Percentiles rank a stretch among this genome's conserved stretches.
Evolutionary conservation across 2,329 filamentous ascomycete genomes (phyloP).

Genomic region (Apiospora koreana): DNA sequence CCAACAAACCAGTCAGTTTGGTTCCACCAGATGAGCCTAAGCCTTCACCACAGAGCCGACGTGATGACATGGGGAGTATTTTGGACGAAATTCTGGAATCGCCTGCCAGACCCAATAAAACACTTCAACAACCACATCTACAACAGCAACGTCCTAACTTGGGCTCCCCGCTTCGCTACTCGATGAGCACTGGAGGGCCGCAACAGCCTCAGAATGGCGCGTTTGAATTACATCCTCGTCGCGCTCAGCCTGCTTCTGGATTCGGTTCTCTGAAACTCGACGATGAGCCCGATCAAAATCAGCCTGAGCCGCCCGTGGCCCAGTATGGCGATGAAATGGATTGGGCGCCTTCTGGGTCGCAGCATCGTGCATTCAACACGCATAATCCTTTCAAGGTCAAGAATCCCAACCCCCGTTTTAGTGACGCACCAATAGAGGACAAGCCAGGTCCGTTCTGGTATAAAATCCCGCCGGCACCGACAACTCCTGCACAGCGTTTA

Average conservation of each 20-base stretch:
- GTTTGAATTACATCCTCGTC: slow-evolving; percentile 7
- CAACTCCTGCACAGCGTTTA: slow-evolving; percentile 61
- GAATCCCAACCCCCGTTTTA: slow-evolving; percentile 46
- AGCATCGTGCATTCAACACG: slow-evolving; percentile 56
- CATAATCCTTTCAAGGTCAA: slow-evolving; percentile 40
- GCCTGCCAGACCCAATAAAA: background rate
- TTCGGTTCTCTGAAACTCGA: slow-evolving; percentile 24
- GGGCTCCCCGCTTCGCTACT: background rate
- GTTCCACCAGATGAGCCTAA: slow-evolving; percentile 1
- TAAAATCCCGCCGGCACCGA: slow-evolving; percentile 69
- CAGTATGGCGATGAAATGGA: slow-evolving; percentile 67
- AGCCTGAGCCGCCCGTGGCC: slow-evolving; percentile 20
- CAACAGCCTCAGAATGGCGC: slow-evolving; percentile 13
- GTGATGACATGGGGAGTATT: slow-evolving; percentile 16
- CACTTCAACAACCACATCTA: background rate
- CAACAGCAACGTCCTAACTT: background rate
- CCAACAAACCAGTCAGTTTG: slow-evolving; percentile 5
- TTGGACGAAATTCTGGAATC: slow-evolving; percentile 29
- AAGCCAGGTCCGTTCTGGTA: slow-evolving; percentile 65
- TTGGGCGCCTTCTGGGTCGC: slow-evolving; percentile 65
- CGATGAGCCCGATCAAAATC: slow-evolving; percentile 11
- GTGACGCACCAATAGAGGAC: slow-evolving; percentile 44
- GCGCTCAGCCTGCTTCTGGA: slow-evolving; percentile 14
- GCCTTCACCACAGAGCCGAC: background rate
- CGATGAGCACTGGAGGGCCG: background rate